phyloP scores from a whole-genome alignment of 2,329 filamentous ascomycete genomes.

The Hypoxylon sp. region DNA sequence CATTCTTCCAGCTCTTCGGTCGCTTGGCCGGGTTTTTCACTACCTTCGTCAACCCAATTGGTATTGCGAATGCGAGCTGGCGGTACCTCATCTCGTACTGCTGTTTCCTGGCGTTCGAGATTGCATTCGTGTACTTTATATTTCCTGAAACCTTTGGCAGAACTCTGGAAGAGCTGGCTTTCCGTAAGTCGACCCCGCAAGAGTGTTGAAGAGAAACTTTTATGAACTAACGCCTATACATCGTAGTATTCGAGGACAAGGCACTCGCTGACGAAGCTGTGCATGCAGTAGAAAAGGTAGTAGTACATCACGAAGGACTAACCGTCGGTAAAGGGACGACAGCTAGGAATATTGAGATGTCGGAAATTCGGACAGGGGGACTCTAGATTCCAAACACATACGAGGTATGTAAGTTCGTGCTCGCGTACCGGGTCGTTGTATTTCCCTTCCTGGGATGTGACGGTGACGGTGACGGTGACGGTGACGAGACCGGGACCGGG shows the following conservation, averaged over 20 bases:
- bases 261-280: conserved; percentile 55
- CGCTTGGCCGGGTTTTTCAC: conserved; percentile 57
- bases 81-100: conserved; percentile 60
- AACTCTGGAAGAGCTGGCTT: conserved; percentile 75
- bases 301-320: conserved; percentile 42
- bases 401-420: no score
- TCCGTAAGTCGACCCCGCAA: conserved; percentile 52
- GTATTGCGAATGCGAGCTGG: conserved; percentile 56
- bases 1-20: conserved; percentile 68
- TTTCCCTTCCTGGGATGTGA: neutral
- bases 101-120: conserved; percentile 58
- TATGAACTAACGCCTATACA: conserved; percentile 31
- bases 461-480: no score
- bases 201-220: neutral
- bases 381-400: no score
- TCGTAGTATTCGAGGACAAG: conserved; percentile 57
- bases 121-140: conserved; percentile 76
- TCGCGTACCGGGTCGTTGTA: neutral
- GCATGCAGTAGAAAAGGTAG: conserved; percentile 57
- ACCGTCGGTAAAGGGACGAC: neutral
- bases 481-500: no score
- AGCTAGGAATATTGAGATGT: conserved; percentile 1
- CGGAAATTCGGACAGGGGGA: conserved; percentile 10
- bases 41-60: conserved; percentile 60
- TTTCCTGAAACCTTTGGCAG: conserved; percentile 89